Percentiles rank a stretch among this genome's conserved stretches.
Conservation (phyloP, 495 filamentous ascomycete genomes). For the Halenospora varia region DNA sequence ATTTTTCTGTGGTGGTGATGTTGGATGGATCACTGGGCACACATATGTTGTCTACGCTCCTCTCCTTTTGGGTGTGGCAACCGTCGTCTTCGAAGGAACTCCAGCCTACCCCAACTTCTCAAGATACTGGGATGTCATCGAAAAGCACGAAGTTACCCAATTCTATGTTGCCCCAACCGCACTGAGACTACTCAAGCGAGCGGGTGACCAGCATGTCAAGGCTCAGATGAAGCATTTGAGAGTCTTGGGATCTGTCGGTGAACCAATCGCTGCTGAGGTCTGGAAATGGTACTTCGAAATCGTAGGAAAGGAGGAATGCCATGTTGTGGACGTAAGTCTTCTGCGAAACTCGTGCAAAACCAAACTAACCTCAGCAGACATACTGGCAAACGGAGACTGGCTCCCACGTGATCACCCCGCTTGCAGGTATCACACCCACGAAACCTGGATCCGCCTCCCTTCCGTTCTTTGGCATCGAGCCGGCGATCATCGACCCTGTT, state of each 20-base stretch:
- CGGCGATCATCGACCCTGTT: constrained; percentile 95
- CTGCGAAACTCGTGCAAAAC: neutral
- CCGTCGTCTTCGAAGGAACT: constrained; percentile 98
- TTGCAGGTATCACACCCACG: constrained; percentile 71
- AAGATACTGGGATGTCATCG: constrained; percentile 97
- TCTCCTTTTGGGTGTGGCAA: constrained; percentile 85
- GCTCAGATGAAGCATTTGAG: constrained; percentile 84
- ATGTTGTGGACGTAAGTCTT: constrained; percentile 84
- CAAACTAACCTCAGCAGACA: constrained; percentile 53
- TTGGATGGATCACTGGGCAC: constrained; percentile 99
- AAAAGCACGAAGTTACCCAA: constrained; percentile 90
- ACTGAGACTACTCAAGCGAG: constrained; percentile 87
- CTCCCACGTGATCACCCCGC: constrained; percentile 81
- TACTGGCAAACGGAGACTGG: constrained; percentile 99
- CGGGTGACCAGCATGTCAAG: constrained; percentile 87
- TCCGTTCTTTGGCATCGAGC: constrained; percentile 97
- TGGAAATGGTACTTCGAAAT: constrained; percentile 99
- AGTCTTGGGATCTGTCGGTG: constrained; percentile 93
- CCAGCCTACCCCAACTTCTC: constrained; percentile 98
- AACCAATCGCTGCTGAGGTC: constrained; percentile 96
- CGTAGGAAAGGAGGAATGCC: constrained; percentile 89
- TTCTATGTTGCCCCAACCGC: constrained; percentile 99
- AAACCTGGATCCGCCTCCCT: constrained; percentile 75
- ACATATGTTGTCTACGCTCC: constrained; percentile 98
- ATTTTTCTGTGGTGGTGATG: constrained; percentile 97